phyloP scores from a whole-genome alignment of 2,329 filamentous ascomycete genomes.

The Clarireedia paspali region DNA sequence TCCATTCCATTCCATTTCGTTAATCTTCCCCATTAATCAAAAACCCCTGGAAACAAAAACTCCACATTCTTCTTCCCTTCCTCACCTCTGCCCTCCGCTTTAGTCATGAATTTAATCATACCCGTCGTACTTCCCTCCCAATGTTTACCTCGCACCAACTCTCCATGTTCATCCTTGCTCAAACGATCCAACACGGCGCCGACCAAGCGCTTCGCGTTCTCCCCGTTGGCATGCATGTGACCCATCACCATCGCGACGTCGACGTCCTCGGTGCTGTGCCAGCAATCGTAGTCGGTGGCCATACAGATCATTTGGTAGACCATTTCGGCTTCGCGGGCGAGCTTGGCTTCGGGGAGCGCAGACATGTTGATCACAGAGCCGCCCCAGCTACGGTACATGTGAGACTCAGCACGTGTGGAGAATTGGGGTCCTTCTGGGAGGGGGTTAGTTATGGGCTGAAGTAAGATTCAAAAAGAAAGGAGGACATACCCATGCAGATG shows the following conservation, averaged over 20 bases:
- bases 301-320: conserved; percentile 99
- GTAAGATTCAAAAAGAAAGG: not conserved
- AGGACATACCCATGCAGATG: conserved; percentile 75
- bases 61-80: conserved; percentile 73
- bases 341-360: conserved; percentile 87
- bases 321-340: conserved; percentile 92
- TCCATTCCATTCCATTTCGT: not conserved
- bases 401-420: conserved; percentile 88
- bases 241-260: conserved; percentile 96
- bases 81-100: conserved; percentile 61
- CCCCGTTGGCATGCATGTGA: conserved; percentile 88
- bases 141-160: conserved; percentile 74
- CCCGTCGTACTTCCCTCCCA: conserved; percentile 69
- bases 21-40: not conserved
- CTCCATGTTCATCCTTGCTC: conserved; percentile 65
- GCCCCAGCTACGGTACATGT: conserved; percentile 92
- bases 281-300: conserved; percentile 99
- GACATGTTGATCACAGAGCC: conserved; percentile 99
- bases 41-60: conserved; percentile 73
- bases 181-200: conserved; percentile 83
- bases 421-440: conserved; percentile 83
- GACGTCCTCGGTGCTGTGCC: conserved; percentile 76
- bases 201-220: conserved; percentile 80
- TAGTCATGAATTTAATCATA: conserved; percentile 75
- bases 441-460: not conserved